Base-by-base conservation (phyloP, 2,329 filamentous ascomycete species). In the Thielaviopsis cerberus region DNA sequence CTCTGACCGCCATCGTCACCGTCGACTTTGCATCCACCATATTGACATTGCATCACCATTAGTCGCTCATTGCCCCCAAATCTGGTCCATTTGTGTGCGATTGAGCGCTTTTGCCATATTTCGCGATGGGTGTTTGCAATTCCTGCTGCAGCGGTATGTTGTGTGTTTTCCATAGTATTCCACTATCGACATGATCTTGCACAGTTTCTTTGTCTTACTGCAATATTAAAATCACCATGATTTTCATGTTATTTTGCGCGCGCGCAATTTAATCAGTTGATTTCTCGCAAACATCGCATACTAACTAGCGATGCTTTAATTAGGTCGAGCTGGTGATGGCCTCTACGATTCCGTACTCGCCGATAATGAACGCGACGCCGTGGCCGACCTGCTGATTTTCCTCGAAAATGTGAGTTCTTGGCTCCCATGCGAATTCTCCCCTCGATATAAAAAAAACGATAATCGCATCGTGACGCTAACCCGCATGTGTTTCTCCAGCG, bases 331-430 rank as follows among this genome's bases (percentile, higher is more conserved):
- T 71, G 83, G 83, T 71, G 86, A 91, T 77, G 83, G 82, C 64
- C 78, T 88, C 63, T 90, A 91, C 70, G 87, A 92, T 70, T 85
- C 86, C 56, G 86, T 92, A 59, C 80, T 98, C 62, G 90, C 90
- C 66, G 92, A 98, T 69, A 94, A 86, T 73, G 92, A 98, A 74
- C 82, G 92, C 67, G 92, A 97, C 74, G 92, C 92, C 58, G 92
- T 98, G 58, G 90, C 92, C 63, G 92, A 98, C 69, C 77, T 98
- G 61, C 77, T 98, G 20, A 87, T 91, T 69, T 97, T 94, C 70
- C 83, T 98, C 63, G 92, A 98, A 73, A 96, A 97, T 69, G 92
- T 97, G 75, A 63, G 80, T 74, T 26, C 30, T 50, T 20, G 25
- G 8, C 51, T 13, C 23, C 27, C 34, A 15, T 56, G 15, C 7